Evolutionary conservation across 768 basidiomycete species (phyloP), one percentile per base, ranked within the genome.

Genomic region (Chlorophyllum brunneum): DNA sequence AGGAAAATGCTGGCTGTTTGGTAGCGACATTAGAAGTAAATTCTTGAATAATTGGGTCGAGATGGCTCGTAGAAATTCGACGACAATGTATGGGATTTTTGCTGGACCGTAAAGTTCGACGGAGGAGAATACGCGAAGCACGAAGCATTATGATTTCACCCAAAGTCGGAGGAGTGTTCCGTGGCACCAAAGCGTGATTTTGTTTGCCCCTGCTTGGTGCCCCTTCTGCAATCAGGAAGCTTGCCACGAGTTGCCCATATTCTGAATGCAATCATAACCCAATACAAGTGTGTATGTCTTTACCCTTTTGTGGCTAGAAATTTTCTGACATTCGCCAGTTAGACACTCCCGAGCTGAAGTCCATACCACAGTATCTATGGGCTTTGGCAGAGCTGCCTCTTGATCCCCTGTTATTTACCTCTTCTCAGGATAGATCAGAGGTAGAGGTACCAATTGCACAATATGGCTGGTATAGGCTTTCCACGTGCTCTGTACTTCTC

Each of bases 91-190:
- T 8, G 29, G 20, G 2, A 20, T 23, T 38, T 40, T 39, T 46
- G 9, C 51, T 20, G 36, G 36, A 45, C 40, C 45, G 36, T 2
- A 57, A 18, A n/a, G 42, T 13, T 38, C 39, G 45, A 18, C 39
- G 46, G 26, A 37, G 38, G 34, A 53, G 22, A 33, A 70, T 79
- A 56, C 29, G 80, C 83, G 56, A 83, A 57, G 23, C 86, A 46
- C 38, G 62, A 63, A n/a, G 58, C 56, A 61, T 82, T 16, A 18
- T 39, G 10, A n/a, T 26, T n/a, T n/a, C n/a, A n/a, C n/a, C n/a
- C n/a, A n/a, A n/a, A n/a, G n/a, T n/a, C n/a, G n/a, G n/a, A n/a
- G n/a, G n/a, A n/a, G n/a, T n/a, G n/a, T n/a, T n/a, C n/a, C n/a
- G n/a, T n/a, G n/a, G n/a, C n/a, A n/a, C n/a, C n/a, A n/a, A n/a